Evolutionary conservation across 2,329 filamentous ascomycete genomes (phyloP).

Genomic region (Colletotrichum liriopes): DNA sequence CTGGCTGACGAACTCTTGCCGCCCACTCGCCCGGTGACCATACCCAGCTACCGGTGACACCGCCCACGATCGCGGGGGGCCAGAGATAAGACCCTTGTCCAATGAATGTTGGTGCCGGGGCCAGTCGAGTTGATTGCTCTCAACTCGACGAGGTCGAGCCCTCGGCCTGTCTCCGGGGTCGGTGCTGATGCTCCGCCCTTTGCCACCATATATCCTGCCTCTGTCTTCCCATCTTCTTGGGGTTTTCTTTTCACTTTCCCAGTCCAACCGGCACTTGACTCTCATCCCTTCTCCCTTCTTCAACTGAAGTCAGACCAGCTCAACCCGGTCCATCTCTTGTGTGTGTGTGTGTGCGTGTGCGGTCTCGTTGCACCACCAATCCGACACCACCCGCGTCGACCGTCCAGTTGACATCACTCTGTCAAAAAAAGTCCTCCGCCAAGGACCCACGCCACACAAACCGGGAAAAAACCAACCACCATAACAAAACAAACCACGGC

Average conservation of each 20-base stretch:
- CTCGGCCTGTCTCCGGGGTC: conserved; percentile 41
- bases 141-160: conserved; percentile 30
- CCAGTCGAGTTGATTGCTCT: conserved; percentile 22
- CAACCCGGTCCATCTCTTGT: conserved; percentile 30
- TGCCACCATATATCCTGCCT: conserved; percentile 41
- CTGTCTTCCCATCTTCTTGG: conserved; percentile 21
- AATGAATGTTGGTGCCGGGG: conserved; percentile 7
- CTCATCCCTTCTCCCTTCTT: conserved; percentile 17
- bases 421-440: conserved; percentile 7
- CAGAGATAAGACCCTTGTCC: conserved; percentile 39
- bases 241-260: neutral
- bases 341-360: neutral
- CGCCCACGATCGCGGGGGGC: conserved; percentile 41
- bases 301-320: conserved; percentile 33
- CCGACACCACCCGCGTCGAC: neutral
- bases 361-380: conserved; percentile 4
- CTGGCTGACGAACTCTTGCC: conserved; percentile 8
- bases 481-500: neutral
- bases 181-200: conserved; percentile 38
- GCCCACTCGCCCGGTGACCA: conserved; percentile 16
- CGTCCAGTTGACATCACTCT: conserved; percentile 7
- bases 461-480: neutral
- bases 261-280: conserved; percentile 30
- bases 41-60: conserved; percentile 35
- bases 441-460: conserved; percentile 23